A percentile compares a stretch with the other conserved stretches of the same genome.
phyloP scores from a whole-genome alignment of 768 basidiomycete species.

The Leccinum rimulosum region DNA sequence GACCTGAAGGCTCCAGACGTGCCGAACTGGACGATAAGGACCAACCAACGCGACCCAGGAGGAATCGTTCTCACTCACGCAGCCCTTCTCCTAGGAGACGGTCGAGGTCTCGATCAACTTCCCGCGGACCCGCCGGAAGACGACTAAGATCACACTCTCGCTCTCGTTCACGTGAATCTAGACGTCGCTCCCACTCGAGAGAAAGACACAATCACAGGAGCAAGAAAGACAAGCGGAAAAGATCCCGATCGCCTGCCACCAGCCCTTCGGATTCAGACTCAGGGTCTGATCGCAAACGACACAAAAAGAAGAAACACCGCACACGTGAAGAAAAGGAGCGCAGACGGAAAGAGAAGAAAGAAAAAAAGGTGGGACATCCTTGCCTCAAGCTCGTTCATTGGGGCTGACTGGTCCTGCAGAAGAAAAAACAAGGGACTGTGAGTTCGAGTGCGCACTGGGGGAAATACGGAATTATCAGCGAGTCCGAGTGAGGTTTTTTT shows the following conservation, averaged over 20 bases:
- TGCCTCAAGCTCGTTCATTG: neutral
- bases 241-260: slow-evolving; percentile 40
- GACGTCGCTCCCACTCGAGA: slow-evolving; percentile 37
- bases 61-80: slow-evolving; percentile 23
- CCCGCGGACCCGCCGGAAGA: slow-evolving; percentile 15
- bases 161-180: slow-evolving; percentile 27
- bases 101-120: slow-evolving; percentile 28
- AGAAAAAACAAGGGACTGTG: slow-evolving; percentile 49
- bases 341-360: slow-evolving; percentile 65
- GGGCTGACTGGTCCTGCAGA: slow-evolving; percentile 39
- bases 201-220: slow-evolving; percentile 22
- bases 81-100: slow-evolving; percentile 19
- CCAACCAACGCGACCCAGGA: slow-evolving; percentile 2
- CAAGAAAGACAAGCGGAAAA: slow-evolving; percentile 30
- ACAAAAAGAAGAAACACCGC: slow-evolving; percentile 46
- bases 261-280: slow-evolving; percentile 37
- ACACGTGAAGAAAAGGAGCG: slow-evolving; percentile 49
- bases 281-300: slow-evolving; percentile 34
- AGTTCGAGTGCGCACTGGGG: slow-evolving; percentile 72
- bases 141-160: slow-evolving; percentile 22
- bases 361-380: slow-evolving; percentile 52
- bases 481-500: slow-evolving; percentile 63
- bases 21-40: slow-evolving; percentile 9
- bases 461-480: slow-evolving; percentile 83
- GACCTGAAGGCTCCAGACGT: slow-evolving; percentile 14